These are phyloP conservation scores for Myriosclerotinia duriaeana DNA, from an alignment of 2,329 filamentous ascomycete species.

Conservation along the genomic window DNA sequence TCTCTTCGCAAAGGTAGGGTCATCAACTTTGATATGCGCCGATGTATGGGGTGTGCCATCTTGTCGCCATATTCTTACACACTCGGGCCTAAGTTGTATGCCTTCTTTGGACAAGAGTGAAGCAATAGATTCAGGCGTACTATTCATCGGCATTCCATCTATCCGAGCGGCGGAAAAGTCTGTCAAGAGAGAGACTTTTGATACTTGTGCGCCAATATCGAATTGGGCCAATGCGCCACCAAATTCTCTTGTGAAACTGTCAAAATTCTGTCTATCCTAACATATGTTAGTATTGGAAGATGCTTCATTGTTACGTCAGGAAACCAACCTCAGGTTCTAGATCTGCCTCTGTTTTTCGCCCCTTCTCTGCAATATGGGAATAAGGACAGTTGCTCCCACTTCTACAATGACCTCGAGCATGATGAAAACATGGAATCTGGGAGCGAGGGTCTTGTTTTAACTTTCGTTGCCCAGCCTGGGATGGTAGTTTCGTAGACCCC, in stretches of 20 bases:
- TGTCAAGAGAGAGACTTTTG: constrained; percentile 34
- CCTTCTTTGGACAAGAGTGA: constrained; percentile 27
- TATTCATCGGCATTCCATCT: constrained; percentile 28
- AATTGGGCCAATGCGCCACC: constrained; percentile 33
- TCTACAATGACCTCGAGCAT: constrained; percentile 28
- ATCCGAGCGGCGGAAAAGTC: constrained; percentile 36
- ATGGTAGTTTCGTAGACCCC: neutral
- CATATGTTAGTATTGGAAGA: neutral
- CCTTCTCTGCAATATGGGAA: neutral
- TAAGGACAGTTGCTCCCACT: constrained; percentile 27
- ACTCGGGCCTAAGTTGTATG: constrained; percentile 29
- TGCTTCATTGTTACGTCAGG: neutral
- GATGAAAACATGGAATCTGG: constrained; percentile 26
- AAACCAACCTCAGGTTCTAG: constrained; percentile 1
- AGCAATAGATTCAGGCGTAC: constrained; percentile 27
- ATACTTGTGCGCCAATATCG: constrained; percentile 31
- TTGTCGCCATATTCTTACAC: constrained; percentile 25
- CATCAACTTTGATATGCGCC: constrained; percentile 31
- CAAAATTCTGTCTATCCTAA: constrained; percentile 27
- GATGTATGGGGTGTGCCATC: constrained; percentile 1
- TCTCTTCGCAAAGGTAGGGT: constrained; percentile 32
- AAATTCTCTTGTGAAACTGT: constrained; percentile 34
- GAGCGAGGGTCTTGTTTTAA: constrained; percentile 1
- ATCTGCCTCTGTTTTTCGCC: constrained; percentile 22
- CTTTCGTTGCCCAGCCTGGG: neutral